phyloP scores from a whole-genome alignment of 2,329 filamentous ascomycete species.

The Domatiomyces globalis region DNA sequence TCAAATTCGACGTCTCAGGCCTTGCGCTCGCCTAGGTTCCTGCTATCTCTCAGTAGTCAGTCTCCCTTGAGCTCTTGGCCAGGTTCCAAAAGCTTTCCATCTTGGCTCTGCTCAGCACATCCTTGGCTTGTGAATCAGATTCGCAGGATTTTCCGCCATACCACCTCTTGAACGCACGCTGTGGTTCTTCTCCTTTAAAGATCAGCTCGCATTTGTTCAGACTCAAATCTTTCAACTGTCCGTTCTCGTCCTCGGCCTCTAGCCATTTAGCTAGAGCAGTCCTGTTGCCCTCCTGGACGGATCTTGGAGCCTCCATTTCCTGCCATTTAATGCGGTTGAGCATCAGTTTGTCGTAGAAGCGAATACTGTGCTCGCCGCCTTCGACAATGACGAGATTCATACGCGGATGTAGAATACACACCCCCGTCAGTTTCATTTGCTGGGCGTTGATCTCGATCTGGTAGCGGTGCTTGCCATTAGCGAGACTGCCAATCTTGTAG shows the following conservation, averaged over 20 bases:
- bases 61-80: slow-evolving; percentile 51
- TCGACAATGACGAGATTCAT: slow-evolving; percentile 86
- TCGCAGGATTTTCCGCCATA: slow-evolving; percentile 72
- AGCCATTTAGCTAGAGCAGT: slow-evolving; percentile 58
- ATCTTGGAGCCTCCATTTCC: slow-evolving; percentile 62
- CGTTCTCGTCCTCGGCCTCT: slow-evolving; percentile 58
- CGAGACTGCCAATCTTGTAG: slow-evolving; percentile 78
- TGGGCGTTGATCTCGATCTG: slow-evolving; percentile 89
- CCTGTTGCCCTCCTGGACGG: slow-evolving; percentile 41
- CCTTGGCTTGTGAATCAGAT: slow-evolving; percentile 75
- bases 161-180: slow-evolving; percentile 73
- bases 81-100: slow-evolving; percentile 93
- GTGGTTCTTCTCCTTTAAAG: slow-evolving; percentile 82
- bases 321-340: slow-evolving; percentile 88
- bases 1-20: too few species aligned
- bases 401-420: slow-evolving; percentile 82
- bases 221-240: slow-evolving; percentile 66
- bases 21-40: background rate
- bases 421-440: slow-evolving; percentile 69
- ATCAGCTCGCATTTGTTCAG: slow-evolving; percentile 69
- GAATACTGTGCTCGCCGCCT: slow-evolving; percentile 69
- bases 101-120: slow-evolving; percentile 63
- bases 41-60: slow-evolving; percentile 6
- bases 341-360: slow-evolving; percentile 84
- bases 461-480: slow-evolving; percentile 84